Percentiles rank a stretch among this genome's conserved stretches.
Evolutionary conservation across 129 eudicot species (phyloP).

Genomic region (Tanacetum coccineum): DNA sequence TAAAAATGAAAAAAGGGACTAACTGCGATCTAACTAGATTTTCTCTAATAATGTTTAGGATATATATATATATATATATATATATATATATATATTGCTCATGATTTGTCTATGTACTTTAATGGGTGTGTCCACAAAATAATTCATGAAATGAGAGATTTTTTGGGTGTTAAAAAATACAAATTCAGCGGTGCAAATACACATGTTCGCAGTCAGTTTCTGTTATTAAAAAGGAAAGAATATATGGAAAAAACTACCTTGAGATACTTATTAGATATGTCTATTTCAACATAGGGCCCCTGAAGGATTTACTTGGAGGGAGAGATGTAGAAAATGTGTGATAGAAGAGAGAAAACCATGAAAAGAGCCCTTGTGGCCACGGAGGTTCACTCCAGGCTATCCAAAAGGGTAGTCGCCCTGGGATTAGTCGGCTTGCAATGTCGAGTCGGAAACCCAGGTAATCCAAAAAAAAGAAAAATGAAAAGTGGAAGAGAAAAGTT

Average conservation of each 20-base stretch:
- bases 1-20: neutral
- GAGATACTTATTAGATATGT: neutral
- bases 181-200: neutral
- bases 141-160: neutral
- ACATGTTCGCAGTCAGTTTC: neutral
- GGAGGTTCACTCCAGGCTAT: no score
- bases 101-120: neutral
- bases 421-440: no score
- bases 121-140: slow-evolving; percentile 15
- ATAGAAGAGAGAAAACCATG: neutral
- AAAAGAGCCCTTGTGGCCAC: no score
- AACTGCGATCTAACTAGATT: neutral
- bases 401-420: no score
- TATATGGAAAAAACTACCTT: neutral
- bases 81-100: no score
- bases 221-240: neutral
- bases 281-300: neutral
- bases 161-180: neutral
- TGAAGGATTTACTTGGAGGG: neutral
- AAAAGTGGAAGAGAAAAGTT: neutral
- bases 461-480: no score
- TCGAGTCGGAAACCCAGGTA: no score
- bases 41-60: neutral
- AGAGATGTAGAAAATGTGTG: slow-evolving; percentile 8
- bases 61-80: no score